A percentile compares a stretch with the other conserved stretches of the same genome.
phyloP scores from a whole-genome alignment of 2,329 filamentous ascomycete species.

The Plenodomus biglobosus region DNA sequence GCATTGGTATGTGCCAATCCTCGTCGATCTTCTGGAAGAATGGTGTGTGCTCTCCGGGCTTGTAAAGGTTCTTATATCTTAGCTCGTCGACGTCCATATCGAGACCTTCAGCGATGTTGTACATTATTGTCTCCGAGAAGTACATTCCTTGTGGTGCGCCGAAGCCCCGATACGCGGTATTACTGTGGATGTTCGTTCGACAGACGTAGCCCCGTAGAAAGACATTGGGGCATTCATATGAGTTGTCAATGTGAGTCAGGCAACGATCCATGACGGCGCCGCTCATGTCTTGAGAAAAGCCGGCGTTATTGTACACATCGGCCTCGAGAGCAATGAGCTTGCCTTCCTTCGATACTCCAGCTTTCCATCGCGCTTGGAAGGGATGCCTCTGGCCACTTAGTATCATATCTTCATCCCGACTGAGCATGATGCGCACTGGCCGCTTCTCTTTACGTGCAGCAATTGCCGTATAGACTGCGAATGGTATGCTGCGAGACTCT shows the following conservation, averaged over 20 bases:
- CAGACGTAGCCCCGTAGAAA: slow-evolving; percentile 81
- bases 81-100: slow-evolving; percentile 78
- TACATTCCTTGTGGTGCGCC: slow-evolving; percentile 95
- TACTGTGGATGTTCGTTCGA: slow-evolving; percentile 94
- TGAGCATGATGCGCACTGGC: slow-evolving; percentile 90
- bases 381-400: slow-evolving; percentile 90
- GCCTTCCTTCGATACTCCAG: slow-evolving; percentile 87
- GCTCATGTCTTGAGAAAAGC: slow-evolving; percentile 69
- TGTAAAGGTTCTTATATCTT: slow-evolving; percentile 83
- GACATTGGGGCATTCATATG: slow-evolving; percentile 84
- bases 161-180: slow-evolving; percentile 94
- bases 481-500: slow-evolving; percentile 80
- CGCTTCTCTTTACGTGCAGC: slow-evolving; percentile 81
- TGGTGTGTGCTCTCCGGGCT: slow-evolving; percentile 73
- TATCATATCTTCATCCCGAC: slow-evolving; percentile 91
- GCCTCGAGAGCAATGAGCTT: slow-evolving; percentile 88
- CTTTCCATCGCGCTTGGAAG: slow-evolving; percentile 85
- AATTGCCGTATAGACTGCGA: slow-evolving; percentile 78
- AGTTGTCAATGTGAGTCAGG: slow-evolving; percentile 82
- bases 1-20: slow-evolving; percentile 91
- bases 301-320: slow-evolving; percentile 88
- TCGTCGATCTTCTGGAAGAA: slow-evolving; percentile 79
- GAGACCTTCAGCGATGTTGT: slow-evolving; percentile 84
- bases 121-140: slow-evolving; percentile 83
- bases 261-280: slow-evolving; percentile 81